Base-by-base conservation (phyloP, 495 filamentous ascomycete genomes). In the Tuber aestivum region DNA sequence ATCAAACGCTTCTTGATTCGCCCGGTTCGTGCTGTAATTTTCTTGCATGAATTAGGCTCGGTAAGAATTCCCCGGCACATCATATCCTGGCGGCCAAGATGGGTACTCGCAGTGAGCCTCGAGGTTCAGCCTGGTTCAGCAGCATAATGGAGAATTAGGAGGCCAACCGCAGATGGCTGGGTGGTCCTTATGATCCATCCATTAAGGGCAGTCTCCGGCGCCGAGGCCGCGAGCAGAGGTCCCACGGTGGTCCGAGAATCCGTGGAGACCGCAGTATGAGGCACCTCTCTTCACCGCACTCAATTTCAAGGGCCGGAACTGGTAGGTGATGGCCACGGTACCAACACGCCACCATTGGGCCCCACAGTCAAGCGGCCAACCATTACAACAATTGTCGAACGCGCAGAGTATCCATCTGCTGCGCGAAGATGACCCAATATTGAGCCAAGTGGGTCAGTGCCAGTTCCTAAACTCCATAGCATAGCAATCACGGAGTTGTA, bases 1-100 rank as follows among this genome's bases (percentile, higher is more conserved):
- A 65, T 35, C 56, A 65, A 65, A 32, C 14, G 27, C 56, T 35
- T 65, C 56, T 14, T 20, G 56, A 18, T 65, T 65, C 27, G 56
- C 27, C 73, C 76, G 78, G 72, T 79, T 79, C 70, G 72, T 79
- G 68, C 72, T 78, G 75, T 65, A 61, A 69, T 72, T 69, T 79
- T 75, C 72, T 79, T 79, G 78, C 56, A 65, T 65, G 27, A 65
- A 65, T 32, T 35, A 65, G 56, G 27, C 16, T 65, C 27, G 27
- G 56, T 35, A 65, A 65, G 56, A 35, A 65, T 35, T 65, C 27
- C 20, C 56, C 56, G 56, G 4, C 20, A 35, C 56, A 65, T 6
- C 56, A 35, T 65, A 65, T 35, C 6, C 56, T 32, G 2, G 14
- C 3, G 27, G 56, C 56, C 56, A 35, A 65, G 56, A 35, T 65